A percentile compares a stretch with the other conserved stretches of the same genome.
phyloP scores from a whole-genome alignment of 2,329 filamentous ascomycete genomes.

The Aureobasidium sp. region DNA sequence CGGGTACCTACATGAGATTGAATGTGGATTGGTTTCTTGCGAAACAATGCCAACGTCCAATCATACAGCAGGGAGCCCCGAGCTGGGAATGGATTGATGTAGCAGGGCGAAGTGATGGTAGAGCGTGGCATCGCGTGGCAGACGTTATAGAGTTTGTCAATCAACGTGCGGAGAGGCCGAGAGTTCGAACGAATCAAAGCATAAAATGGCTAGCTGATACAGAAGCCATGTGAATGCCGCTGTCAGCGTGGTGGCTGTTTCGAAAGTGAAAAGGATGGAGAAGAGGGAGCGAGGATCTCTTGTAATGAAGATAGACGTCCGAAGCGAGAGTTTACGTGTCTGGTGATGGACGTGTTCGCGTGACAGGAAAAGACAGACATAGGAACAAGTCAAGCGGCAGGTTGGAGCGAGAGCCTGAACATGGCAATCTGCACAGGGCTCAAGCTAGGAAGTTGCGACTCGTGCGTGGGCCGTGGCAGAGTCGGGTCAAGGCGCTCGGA shows the following conservation, averaged over 20 bases:
- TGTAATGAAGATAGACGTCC: background rate
- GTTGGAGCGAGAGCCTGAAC: background rate
- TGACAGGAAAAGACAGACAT: background rate
- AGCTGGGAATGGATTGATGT: background rate
- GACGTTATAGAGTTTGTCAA: background rate
- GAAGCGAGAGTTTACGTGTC: background rate
- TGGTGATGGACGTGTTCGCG: background rate
- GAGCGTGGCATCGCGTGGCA: background rate
- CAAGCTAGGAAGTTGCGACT: background rate
- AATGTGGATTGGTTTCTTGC: background rate
- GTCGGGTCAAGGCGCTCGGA: background rate
- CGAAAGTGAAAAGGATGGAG: background rate
- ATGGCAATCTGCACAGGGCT: constrained; percentile 9
- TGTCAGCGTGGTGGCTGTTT: background rate
- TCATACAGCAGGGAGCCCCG: background rate
- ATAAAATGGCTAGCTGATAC: constrained; percentile 1
- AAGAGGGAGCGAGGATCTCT: background rate
- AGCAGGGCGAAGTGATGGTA: background rate
- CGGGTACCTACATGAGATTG: background rate
- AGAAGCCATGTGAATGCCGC: background rate
- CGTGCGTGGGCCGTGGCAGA: constrained; percentile 9
- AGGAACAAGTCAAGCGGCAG: background rate
- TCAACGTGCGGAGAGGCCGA: background rate
- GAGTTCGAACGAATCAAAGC: background rate
- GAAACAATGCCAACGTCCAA: background rate